Evolutionary conservation across 164 flowering plant species (phyloP).

Genomic region (Echeveria elegans): DNA sequence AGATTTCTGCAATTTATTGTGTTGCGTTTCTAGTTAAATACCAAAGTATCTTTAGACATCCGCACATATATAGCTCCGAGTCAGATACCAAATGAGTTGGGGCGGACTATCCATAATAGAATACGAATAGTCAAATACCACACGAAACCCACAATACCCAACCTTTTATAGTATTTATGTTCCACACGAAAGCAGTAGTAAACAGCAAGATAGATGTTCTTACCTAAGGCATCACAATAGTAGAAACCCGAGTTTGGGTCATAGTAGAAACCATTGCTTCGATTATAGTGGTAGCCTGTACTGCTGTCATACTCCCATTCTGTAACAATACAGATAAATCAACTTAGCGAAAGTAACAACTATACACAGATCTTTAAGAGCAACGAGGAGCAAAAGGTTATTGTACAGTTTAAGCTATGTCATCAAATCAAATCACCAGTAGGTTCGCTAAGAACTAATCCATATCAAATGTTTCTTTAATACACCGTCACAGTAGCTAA

Average conservation of each 20-base stretch:
- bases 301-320: constrained; percentile 69
- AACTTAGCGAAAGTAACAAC: constrained; percentile 13
- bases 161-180: neutral
- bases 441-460: neutral
- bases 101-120: too few relatives aligned
- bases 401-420: too few relatives aligned
- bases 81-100: neutral
- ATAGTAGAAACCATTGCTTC: constrained; percentile 46
- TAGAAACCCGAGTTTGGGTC: constrained; percentile 86
- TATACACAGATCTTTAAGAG: neutral
- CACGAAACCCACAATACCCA: too few relatives aligned
- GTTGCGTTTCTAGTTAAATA: too few relatives aligned
- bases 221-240: constrained; percentile 75
- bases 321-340: constrained; percentile 38
- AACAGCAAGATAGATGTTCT: neutral
- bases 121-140: too few relatives aligned
- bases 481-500: too few relatives aligned
- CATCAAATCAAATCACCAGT: neutral
- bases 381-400: too few relatives aligned
- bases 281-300: constrained; percentile 71
- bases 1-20: too few relatives aligned
- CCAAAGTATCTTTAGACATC: too few relatives aligned
- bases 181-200: neutral
- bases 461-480: too few relatives aligned
- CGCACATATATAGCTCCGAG: too few relatives aligned